These are phyloP conservation scores for Lentinula detonsa DNA, from an alignment of 768 basidiomycete genomes.

Conservation along the genomic window DNA sequence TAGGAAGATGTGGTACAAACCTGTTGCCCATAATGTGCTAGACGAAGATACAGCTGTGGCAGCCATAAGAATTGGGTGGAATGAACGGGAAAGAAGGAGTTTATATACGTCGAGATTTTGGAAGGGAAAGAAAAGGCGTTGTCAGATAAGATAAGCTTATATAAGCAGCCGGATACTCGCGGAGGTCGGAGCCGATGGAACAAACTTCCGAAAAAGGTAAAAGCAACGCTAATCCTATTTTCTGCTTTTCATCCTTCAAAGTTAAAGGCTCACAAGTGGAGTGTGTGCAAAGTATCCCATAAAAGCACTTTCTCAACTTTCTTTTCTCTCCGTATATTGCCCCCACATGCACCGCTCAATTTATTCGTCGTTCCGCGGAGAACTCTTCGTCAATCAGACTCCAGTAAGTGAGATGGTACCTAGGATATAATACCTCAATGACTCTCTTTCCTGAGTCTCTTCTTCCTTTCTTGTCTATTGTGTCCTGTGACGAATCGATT, in stretches of 20 bases:
- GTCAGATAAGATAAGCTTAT: conserved; percentile 47
- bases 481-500: not conserved
- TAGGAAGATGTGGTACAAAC: conserved; percentile 28
- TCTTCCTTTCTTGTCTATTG: not conserved
- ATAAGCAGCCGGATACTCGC: conserved; percentile 18
- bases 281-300: conserved; percentile 3
- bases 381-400: not conserved
- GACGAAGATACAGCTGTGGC: conserved; percentile 36
- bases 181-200: conserved; percentile 15
- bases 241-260: not conserved
- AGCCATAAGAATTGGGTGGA: conserved; percentile 15
- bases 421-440: not conserved
- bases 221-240: not conserved
- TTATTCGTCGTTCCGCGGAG: not conserved
- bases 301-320: not conserved
- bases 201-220: not conserved
- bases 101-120: conserved; percentile 16
- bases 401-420: not conserved
- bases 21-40: conserved; percentile 69
- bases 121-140: conserved; percentile 16
- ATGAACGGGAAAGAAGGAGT: conserved; percentile 14
- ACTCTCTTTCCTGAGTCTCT: not conserved
- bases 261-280: not conserved
- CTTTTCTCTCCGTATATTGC: not conserved
- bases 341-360: not conserved